Percentiles rank a stretch among this genome's conserved stretches.
Evolutionary conservation across 208 protist species (phyloP).

Genomic region (Naegleria gruberi): DNA sequence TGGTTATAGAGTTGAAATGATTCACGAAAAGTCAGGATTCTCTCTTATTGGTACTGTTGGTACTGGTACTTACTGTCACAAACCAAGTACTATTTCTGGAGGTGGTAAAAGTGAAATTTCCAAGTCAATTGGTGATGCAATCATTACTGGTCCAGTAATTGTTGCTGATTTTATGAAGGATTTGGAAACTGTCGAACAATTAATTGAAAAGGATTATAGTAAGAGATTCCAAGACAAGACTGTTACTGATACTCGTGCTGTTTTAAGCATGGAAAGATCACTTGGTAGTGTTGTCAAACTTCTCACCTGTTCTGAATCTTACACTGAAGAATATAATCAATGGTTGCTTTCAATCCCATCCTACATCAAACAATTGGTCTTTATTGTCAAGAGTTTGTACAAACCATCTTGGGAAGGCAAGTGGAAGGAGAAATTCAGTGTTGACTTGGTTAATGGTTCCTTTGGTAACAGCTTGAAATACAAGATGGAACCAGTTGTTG

Average conservation of each 20-base stretch:
- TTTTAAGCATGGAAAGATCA: background rate
- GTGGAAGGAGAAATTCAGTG: conserved; percentile 25
- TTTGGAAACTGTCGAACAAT: conserved; percentile 24
- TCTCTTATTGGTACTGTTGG: background rate
- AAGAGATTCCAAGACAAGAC: conserved; percentile 18
- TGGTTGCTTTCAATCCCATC: background rate
- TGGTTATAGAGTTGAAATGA: conserved; percentile 39
- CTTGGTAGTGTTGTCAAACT: background rate
- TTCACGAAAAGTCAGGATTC: conserved; percentile 20
- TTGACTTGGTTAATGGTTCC: conserved; percentile 41
- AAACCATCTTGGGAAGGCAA: background rate
- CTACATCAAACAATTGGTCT: background rate
- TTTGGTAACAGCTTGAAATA: conserved; percentile 40
- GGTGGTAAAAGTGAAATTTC: conserved; percentile 46
- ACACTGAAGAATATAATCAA: background rate
- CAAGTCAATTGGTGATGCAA: conserved; percentile 40
- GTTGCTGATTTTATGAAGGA: conserved; percentile 30
- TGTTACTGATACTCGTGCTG: background rate
- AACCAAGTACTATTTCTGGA: conserved; percentile 42
- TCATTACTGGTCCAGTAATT: conserved; percentile 34
- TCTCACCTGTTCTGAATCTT: background rate
- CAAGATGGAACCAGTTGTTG: background rate
- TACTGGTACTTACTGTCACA: conserved; percentile 15
- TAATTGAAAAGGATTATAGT: conserved; percentile 39
- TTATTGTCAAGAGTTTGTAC: background rate